These are phyloP conservation scores for Ammopiptanthus mongolicus DNA, from an alignment of 306 rosid genomes.

Conservation along the genomic window DNA sequence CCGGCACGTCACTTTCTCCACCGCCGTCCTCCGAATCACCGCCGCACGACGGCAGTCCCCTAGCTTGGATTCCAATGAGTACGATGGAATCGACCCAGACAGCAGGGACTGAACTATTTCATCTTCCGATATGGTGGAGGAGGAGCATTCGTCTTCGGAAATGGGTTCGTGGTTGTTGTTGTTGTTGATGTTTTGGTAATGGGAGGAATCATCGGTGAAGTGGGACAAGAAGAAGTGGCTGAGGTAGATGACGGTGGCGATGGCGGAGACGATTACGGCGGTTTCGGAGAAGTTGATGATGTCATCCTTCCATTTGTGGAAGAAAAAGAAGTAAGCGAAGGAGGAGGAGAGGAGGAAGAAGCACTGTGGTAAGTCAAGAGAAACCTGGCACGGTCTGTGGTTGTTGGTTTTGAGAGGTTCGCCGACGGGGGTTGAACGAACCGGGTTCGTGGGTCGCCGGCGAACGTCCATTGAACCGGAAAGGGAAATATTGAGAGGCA, in stretches of 20 bases:
- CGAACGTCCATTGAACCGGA: slow-evolving; percentile 46
- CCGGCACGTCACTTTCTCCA: slow-evolving; percentile 51
- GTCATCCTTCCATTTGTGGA: slow-evolving; percentile 82
- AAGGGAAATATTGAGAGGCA: neutral
- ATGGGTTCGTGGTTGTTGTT: too few species aligned
- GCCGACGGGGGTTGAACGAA: neutral
- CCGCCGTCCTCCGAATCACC: slow-evolving; percentile 52
- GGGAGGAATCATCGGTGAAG: too few species aligned
- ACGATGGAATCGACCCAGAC: slow-evolving; percentile 56
- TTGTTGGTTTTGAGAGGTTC: neutral
- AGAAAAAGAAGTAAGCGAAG: slow-evolving; percentile 71
- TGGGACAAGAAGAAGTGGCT: slow-evolving; percentile 50
- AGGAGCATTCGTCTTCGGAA: too few species aligned
- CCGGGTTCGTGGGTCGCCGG: slow-evolving; percentile 36
- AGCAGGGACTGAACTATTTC: slow-evolving; percentile 54
- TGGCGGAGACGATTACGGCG: slow-evolving; percentile 47
- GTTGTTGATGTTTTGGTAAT: too few species aligned
- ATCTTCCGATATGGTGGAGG: neutral
- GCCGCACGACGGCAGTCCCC: slow-evolving; percentile 69
- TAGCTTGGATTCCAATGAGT: slow-evolving; percentile 62
- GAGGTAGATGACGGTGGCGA: slow-evolving; percentile 77
- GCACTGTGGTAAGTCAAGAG: too few species aligned
- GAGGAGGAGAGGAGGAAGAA: slow-evolving; percentile 82
- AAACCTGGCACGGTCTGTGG: too few species aligned
- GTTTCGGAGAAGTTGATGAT: slow-evolving; percentile 64